Evolutionary conservation across 768 basidiomycete species (phyloP).

Genomic region (Fibroporia radiculosa): DNA sequence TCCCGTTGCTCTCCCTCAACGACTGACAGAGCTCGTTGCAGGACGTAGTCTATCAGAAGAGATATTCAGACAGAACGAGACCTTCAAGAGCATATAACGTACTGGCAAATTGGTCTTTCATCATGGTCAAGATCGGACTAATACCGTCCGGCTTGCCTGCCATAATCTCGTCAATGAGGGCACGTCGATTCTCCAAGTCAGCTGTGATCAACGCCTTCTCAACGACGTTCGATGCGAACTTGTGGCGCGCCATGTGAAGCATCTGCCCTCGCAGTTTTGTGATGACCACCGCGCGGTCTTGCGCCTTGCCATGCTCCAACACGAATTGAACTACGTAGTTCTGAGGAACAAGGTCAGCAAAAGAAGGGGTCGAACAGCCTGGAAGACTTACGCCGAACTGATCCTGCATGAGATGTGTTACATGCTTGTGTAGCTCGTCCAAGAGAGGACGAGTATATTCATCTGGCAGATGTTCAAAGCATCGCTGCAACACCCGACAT

Average conservation of each 20-base stretch:
- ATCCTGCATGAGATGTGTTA: slow-evolving; percentile 74
- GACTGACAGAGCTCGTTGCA: slow-evolving; percentile 68
- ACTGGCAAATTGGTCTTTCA: slow-evolving; percentile 90
- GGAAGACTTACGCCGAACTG: slow-evolving; percentile 72
- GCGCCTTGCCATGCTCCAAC: slow-evolving; percentile 66
- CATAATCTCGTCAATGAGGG: slow-evolving; percentile 80
- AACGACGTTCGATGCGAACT: slow-evolving; percentile 94
- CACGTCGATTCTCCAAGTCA: slow-evolving; percentile 52
- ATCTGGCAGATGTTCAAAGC: slow-evolving; percentile 76
- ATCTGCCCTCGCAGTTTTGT: slow-evolving; percentile 69
- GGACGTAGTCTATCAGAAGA: slow-evolving; percentile 61
- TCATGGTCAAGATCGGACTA: slow-evolving; percentile 58
- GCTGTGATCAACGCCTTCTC: slow-evolving; percentile 80
- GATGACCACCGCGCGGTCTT: slow-evolving; percentile 64
- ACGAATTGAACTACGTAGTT: slow-evolving; percentile 96
- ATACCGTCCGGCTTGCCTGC: slow-evolving; percentile 53
- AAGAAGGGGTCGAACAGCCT: not conserved
- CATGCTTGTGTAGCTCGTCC: slow-evolving; percentile 73
- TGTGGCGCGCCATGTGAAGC: slow-evolving; percentile 74
- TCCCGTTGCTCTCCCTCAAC: slow-evolving; percentile 71
- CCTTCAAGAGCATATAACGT: slow-evolving; percentile 26
- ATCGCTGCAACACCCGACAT: slow-evolving; percentile 90
- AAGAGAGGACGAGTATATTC: slow-evolving; percentile 62
- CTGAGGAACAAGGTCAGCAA: slow-evolving; percentile 30
- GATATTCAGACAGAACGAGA: not conserved